phyloP scores from a whole-genome alignment of 495 filamentous ascomycete species.

The Tuber aestivum region DNA sequence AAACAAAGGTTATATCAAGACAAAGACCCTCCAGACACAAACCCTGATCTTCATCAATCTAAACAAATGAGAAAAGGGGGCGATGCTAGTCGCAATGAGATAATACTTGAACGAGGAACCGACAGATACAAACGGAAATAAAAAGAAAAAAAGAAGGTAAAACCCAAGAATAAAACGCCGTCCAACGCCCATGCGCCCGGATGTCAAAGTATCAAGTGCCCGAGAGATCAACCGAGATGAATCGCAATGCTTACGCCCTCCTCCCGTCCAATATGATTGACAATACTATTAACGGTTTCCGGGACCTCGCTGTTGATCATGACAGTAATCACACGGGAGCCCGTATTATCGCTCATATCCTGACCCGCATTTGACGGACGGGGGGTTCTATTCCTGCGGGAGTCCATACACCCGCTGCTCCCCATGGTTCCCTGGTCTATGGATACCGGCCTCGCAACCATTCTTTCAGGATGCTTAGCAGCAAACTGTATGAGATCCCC shows the following conservation, averaged over 20 bases:
- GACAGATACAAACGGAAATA: not conserved
- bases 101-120: not conserved
- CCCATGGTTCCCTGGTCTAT: constrained; percentile 19
- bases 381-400: not conserved
- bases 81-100: not conserved
- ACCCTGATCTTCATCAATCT: not conserved
- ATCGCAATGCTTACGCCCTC: constrained; percentile 35
- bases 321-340: constrained; percentile 26
- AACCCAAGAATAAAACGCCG: constrained; percentile 10
- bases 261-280: constrained; percentile 33
- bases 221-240: constrained; percentile 19
- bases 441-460: constrained; percentile 20
- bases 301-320: constrained; percentile 34
- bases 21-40: not conserved
- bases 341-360: constrained; percentile 9
- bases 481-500: constrained; percentile 16
- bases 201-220: not conserved
- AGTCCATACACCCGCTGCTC: constrained; percentile 7
- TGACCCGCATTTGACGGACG: constrained; percentile 2
- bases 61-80: not conserved
- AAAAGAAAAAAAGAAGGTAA: not conserved
- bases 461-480: constrained; percentile 17
- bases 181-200: constrained; percentile 3
- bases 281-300: constrained; percentile 35
- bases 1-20: not conserved